A percentile compares a stretch with the other conserved stretches of the same genome.
phyloP scores from a whole-genome alignment of 1,284 basidiomycete genomes.

The Rhodotorula sp. region DNA sequence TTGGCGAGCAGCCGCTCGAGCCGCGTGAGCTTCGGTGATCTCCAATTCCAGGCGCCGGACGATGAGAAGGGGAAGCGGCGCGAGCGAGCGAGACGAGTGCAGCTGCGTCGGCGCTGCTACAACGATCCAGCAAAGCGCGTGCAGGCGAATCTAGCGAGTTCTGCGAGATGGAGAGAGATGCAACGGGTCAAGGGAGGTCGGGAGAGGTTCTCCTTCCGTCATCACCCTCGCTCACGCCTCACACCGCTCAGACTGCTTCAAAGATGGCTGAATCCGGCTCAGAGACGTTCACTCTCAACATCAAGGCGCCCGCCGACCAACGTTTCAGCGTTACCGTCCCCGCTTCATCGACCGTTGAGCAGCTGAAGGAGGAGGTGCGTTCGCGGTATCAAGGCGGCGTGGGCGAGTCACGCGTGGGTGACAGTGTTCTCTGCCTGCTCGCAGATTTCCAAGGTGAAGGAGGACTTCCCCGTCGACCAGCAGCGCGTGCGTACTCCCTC shows the following conservation, averaged over 20 bases:
- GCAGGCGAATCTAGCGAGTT: too few species aligned
- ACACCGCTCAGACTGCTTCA: too few species aligned
- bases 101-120: too few species aligned
- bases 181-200: too few species aligned
- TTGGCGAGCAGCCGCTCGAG: too few species aligned
- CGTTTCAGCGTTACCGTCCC: slow-evolving; percentile 42
- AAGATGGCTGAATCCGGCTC: not conserved
- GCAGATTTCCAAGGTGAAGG: slow-evolving; percentile 9
- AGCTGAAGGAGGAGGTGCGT: slow-evolving; percentile 42
- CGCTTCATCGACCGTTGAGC: slow-evolving; percentile 37
- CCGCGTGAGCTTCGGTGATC: too few species aligned
- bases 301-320: slow-evolving; percentile 44
- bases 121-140: too few species aligned
- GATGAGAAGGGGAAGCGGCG: too few species aligned
- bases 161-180: too few species aligned
- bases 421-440: slow-evolving; percentile 6
- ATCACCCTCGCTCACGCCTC: not conserved
- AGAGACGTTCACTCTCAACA: slow-evolving; percentile 39
- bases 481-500: slow-evolving; percentile 9
- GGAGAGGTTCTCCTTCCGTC: too few species aligned
- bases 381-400: not conserved
- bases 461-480: slow-evolving; percentile 34
- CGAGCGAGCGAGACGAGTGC: too few species aligned
- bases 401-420: not conserved
- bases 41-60: too few species aligned